Base-by-base conservation (phyloP, 768 basidiomycete species). In the Sporobolomyces pararoseus region DNA sequence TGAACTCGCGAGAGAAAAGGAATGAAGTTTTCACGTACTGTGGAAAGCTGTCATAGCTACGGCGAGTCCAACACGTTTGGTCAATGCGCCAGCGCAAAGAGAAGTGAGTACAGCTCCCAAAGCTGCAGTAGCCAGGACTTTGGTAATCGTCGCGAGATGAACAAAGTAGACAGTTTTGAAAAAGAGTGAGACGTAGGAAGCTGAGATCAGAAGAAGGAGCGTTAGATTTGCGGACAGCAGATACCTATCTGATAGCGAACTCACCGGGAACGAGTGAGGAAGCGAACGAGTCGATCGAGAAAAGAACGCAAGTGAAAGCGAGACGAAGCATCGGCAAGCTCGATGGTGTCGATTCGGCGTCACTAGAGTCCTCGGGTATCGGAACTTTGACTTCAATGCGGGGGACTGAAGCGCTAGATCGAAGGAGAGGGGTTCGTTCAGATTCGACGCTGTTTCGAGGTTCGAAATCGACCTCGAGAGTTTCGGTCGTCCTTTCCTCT, bases 251-350 rank as follows among this genome's bases (percentile, higher is more conserved):
- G 25, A 27, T 12, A 16, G 55, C 25, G 55, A 42, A n/a, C 58
- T n/a, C n/a, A 49, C 59, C 59, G 7, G 66, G 64, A 7, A 66
- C 52, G 42, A 74, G 66, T 17, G 73, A 64, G 2, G 66, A 65
- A 7, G 73, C 63, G 70, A 71, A 68, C 3, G 59, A 34, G 60
- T 65, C 70, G 58, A 65, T 17, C 13, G 54, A 37, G 23, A 68
- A 71, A 7, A 70, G 65, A 27, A 61, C 2, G 55, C 50, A 68
- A 16, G 66, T 60, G 47, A 66, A 23, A n/a, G 50, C 23, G 58
- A 75, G 54, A 19, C 47, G 49, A 14, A 46, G 14, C 21, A 71
- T 35, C 2, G 70, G 65, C 13, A 71, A 46, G 55, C n/a, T 50
- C 44, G 4, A 29, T 14, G 55, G 37, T 2, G 34, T 14, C 34